Evolutionary conservation across 2,329 filamentous ascomycete species (phyloP), one percentile per base, ranked within the genome.

Genomic region (Neonectria magnoliae): DNA sequence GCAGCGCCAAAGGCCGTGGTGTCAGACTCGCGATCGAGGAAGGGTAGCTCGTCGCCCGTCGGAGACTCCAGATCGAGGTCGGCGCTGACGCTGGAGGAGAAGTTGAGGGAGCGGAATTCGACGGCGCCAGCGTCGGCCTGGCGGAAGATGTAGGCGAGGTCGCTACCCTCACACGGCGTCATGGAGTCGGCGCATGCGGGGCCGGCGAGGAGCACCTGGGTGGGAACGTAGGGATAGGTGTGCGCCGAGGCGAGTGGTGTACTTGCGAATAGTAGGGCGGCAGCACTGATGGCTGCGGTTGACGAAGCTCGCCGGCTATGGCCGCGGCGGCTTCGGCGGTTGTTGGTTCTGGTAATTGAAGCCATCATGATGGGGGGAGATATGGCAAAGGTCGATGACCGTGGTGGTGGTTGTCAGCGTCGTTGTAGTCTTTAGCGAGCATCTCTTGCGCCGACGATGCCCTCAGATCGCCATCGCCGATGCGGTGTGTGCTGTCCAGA

Each of bases 211-310:
- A 95, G 85, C 57, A 97, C 85, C 31, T 87, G 88, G 0, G 93
- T 93, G 3, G 93, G 91, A 60, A 90, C 89, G 81, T 97, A 97
- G 27, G 93, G 93, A 57, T 93, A 84, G 53, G 77, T 77, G 71
- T 84, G 81, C 56, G 84, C 81, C 7, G 78, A 72, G 41, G 75
- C 68, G 9, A 66, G 57, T 4, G 69, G 47, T 41, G 53, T 52
- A 8, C 55, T 53, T 29, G 55, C 65, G 22, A 71, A 22, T 5
- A 69, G 55, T n/a, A 69, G 45, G 4, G 65, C 60, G n/a, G 61
- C 36, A 2, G 54, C 45, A 31, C 42, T 42, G 22, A 65, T n/a
- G 14, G 60, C 55, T 31, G 60, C 58, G 16, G 47, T 56, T 22
- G 52, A 50, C 41, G 58, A 60, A 67, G 50, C 48, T 53, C 41